Base-by-base conservation (phyloP, 345 rosid genomes). In the Microthlaspi erraticum region DNA sequence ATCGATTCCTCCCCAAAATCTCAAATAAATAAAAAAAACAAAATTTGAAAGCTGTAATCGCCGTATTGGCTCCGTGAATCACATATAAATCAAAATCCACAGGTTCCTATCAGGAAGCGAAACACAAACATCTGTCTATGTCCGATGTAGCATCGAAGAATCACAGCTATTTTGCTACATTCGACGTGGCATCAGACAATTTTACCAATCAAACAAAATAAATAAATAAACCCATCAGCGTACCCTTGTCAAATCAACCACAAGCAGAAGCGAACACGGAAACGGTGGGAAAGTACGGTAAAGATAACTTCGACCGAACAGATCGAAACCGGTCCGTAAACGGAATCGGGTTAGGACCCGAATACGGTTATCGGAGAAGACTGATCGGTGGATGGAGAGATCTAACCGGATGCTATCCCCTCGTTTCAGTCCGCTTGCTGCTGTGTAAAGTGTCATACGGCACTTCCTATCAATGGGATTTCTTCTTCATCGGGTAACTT, bases 101-200 rank as follows among this genome's bases (percentile, higher is more conserved):
- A 80, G 83, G 81, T 84, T 86, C 91, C 88, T 84, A 84, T 84
- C 87, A 79, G 72, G 1, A 60, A 52, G 84, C 88, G 87, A 84
- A 82, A 78, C 79, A 82, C 57, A 14, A 19, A 50, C 73, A 70
- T 82, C 17, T 31, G 34, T 84, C 0, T 84, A 0, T 74, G 85
- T 70, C 84, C 81, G 78, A 82, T 82, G 81, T 84, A 82, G 87
- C 88, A 84, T 78, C 84, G 81, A 75, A 60, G 81, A 76, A 37
- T 79, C 88, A 84, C 6, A 0, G 88, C 73, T 10, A 17, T 10
- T 2, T 29, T 10, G 78, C 78, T 74, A 74, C 44, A 68, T 11
- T 60, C 69, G 63, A 74, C 87, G 87, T 86, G 86, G 91, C 91
- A 82, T 82, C 66, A 78, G 82, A 78, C 86, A 81, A 36, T 13